Percentiles rank a stretch among this genome's conserved stretches.
These are phyloP conservation scores for Calonectria ilicicola DNA, from an alignment of 2,329 filamentous ascomycete species.

Conservation along the genomic window DNA sequence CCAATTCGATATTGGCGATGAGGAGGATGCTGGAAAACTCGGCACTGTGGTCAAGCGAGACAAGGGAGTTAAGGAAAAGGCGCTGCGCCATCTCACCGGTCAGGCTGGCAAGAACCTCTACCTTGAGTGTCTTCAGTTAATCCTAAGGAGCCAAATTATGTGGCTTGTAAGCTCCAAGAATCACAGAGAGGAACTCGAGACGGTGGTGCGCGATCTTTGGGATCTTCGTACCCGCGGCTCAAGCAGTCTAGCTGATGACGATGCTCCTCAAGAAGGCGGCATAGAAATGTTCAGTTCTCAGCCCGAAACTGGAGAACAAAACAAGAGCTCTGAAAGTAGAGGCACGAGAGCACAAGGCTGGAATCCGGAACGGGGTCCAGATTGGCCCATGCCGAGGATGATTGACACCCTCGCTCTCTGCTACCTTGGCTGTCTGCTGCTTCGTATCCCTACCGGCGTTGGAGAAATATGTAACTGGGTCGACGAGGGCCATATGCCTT, in stretches of 20 bases:
- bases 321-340: constrained; percentile 11
- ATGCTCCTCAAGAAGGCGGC: constrained; percentile 41
- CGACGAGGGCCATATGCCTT: constrained; percentile 76
- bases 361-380: constrained; percentile 56
- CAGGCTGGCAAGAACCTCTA: constrained; percentile 81
- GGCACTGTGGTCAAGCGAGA: constrained; percentile 68
- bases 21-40: constrained; percentile 76
- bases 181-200: constrained; percentile 80
- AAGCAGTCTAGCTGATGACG: constrained; percentile 50
- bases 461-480: constrained; percentile 80
- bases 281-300: constrained; percentile 56
- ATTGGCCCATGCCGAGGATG: constrained; percentile 73
- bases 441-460: constrained; percentile 81
- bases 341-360: constrained; percentile 54
- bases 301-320: constrained; percentile 35
- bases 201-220: constrained; percentile 87
- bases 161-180: constrained; percentile 77
- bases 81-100: constrained; percentile 70
- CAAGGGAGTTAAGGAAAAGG: constrained; percentile 67
- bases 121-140: constrained; percentile 84
- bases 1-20: constrained; percentile 71
- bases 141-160: constrained; percentile 83
- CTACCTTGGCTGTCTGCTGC: constrained; percentile 81
- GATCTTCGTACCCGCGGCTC: constrained; percentile 70
- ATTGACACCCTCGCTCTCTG: constrained; percentile 82